Percentiles rank a stretch among this genome's conserved stretches.
phyloP scores from a whole-genome alignment of 2,329 filamentous ascomycete genomes.

The Cladosporium sp. region DNA sequence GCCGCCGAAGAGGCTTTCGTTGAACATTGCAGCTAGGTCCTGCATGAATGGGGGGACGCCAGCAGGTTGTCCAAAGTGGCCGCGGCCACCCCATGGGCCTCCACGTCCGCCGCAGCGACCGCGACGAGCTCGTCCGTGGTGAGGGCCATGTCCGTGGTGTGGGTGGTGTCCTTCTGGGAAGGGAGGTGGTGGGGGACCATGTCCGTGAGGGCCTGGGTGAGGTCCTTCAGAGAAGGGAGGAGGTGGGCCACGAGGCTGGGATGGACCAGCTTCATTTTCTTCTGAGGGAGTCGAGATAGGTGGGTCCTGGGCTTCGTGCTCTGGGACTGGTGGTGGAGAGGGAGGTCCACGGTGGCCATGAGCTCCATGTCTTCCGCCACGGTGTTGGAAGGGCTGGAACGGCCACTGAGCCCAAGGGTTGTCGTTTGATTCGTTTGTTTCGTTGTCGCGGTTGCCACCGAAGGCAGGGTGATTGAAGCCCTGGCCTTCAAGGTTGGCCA shows the following conservation, averaged over 20 bases:
- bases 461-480: conserved; percentile 47
- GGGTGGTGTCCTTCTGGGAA: conserved; percentile 24
- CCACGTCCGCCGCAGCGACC: conserved; percentile 34
- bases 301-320: conserved; percentile 26
- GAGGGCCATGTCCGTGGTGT: conserved; percentile 24
- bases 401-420: conserved; percentile 39
- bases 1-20: conserved; percentile 42
- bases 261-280: conserved; percentile 29
- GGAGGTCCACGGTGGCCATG: conserved; percentile 29
- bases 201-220: conserved; percentile 18
- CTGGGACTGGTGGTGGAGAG: conserved; percentile 32
- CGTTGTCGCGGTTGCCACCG: conserved; percentile 36
- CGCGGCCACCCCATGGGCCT: conserved; percentile 29
- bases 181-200: conserved; percentile 26
- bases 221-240: conserved; percentile 27
- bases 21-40: conserved; percentile 38
- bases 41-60: conserved; percentile 21
- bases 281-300: conserved; percentile 24
- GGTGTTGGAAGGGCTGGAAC: conserved; percentile 35
- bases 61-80: conserved; percentile 17
- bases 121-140: conserved; percentile 23
- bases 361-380: conserved; percentile 23
- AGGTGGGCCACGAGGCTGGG: conserved; percentile 30
- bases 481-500: conserved; percentile 53
- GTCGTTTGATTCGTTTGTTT: conserved; percentile 27